Evolutionary conservation across 805 yeast species (phyloP).

Genomic region (Candida nemodendra): DNA sequence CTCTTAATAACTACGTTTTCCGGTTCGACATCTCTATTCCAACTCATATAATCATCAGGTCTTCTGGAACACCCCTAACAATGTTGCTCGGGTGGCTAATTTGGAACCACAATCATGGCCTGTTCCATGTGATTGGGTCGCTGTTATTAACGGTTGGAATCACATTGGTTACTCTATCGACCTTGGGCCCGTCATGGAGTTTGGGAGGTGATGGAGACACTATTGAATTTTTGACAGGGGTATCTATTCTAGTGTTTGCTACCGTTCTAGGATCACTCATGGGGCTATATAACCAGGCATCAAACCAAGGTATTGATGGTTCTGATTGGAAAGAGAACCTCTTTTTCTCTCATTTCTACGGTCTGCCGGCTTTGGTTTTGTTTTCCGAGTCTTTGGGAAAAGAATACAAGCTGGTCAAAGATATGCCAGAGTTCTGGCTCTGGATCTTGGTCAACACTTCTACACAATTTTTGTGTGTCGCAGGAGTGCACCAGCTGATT

Average conservation of each 20-base stretch:
- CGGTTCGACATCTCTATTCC: constrained; percentile 60
- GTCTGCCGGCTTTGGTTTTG: constrained; percentile 51
- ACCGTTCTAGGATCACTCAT: constrained; percentile 53
- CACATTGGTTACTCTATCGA: constrained; percentile 37
- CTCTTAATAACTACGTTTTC: constrained; percentile 59
- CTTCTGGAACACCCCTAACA: constrained; percentile 61
- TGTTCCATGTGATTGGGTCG: constrained; percentile 49
- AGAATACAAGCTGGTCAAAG: constrained; percentile 13
- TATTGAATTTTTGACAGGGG: constrained; percentile 30
- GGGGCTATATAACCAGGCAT: constrained; percentile 56
- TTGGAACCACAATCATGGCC: constrained; percentile 45
- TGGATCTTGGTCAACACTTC: constrained; percentile 42
- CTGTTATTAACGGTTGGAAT: constrained; percentile 55
- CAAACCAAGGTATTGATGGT: constrained; percentile 50
- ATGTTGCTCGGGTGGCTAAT: constrained; percentile 52
- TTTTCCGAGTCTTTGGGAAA: constrained; percentile 27
- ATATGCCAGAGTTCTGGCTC: constrained; percentile 6
- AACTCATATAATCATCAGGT: constrained; percentile 62
- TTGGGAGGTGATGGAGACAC: constrained; percentile 4
- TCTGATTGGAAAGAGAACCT: constrained; percentile 59
- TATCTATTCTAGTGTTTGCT: constrained; percentile 43
- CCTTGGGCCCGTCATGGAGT: neutral
- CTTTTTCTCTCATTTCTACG: constrained; percentile 58
- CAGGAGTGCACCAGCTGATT: constrained; percentile 65
- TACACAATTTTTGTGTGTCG: constrained; percentile 61